phyloP scores from a whole-genome alignment of 164 flowering plant genomes.

The Dillenia turbinata region DNA sequence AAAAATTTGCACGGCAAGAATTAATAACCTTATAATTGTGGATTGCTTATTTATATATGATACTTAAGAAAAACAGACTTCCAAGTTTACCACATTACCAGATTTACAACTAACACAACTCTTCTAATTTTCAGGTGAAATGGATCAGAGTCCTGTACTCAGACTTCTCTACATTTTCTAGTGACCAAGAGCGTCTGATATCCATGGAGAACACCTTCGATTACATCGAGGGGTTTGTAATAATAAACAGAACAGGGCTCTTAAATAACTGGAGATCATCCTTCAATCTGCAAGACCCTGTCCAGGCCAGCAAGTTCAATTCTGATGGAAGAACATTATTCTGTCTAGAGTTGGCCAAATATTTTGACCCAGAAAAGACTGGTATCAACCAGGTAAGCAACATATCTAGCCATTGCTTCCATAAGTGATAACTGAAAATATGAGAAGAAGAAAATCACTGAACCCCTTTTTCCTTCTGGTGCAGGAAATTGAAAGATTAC shows the following conservation, averaged over 20 bases:
- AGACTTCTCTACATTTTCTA: slow-evolving; percentile 42
- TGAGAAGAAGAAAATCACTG: background rate
- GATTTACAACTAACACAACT: no score
- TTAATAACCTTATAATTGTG: no score
- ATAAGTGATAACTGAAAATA: background rate
- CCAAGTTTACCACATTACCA: no score
- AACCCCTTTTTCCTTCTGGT: background rate
- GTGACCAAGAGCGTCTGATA: slow-evolving; percentile 51
- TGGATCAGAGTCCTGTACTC: slow-evolving; percentile 57
- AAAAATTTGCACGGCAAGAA: background rate
- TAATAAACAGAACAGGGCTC: slow-evolving; percentile 46
- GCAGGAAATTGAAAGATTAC: slow-evolving; percentile 42
- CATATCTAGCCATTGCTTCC: background rate
- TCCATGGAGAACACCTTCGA: slow-evolving; percentile 24
- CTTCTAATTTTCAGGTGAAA: slow-evolving; percentile 39
- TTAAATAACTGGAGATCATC: slow-evolving; percentile 52
- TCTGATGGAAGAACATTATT: slow-evolving; percentile 46
- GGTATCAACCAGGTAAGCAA: slow-evolving; percentile 32
- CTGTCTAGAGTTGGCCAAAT: slow-evolving; percentile 54
- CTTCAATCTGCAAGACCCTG: slow-evolving; percentile 48
- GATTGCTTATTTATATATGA: no score
- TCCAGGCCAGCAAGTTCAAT: slow-evolving; percentile 42
- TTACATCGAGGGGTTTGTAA: slow-evolving; percentile 58
- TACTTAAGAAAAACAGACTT: no score
- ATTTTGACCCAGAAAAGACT: slow-evolving; percentile 27